These are phyloP conservation scores for Coprinellus micaceus DNA, from an alignment of 768 basidiomycete species.

Conservation along the genomic window DNA sequence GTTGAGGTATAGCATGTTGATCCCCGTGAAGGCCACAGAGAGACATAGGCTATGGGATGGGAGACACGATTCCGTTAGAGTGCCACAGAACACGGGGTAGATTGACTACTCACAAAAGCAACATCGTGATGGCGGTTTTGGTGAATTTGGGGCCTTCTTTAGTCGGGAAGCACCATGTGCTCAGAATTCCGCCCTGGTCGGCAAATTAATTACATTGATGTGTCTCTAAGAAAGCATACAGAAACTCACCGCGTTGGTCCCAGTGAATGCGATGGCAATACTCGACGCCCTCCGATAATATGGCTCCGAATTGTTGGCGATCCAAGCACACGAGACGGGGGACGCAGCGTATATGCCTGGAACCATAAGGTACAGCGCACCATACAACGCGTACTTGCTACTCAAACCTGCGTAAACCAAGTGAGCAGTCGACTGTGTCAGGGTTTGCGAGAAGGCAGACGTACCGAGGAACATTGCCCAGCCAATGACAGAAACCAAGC, in stretches of 20 bases:
- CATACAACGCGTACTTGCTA: slow-evolving; percentile 18
- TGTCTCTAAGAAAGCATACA: background rate
- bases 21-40: slow-evolving; percentile 18
- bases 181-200: slow-evolving; percentile 34
- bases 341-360: slow-evolving; percentile 30
- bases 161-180: slow-evolving; percentile 38
- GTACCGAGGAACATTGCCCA: slow-evolving; percentile 29
- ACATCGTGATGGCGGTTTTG: slow-evolving; percentile 34
- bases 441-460: slow-evolving; percentile 2
- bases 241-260: slow-evolving; percentile 29
- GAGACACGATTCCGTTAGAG: no score
- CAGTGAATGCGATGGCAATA: slow-evolving; percentile 32
- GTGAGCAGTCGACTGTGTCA: background rate
- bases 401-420: background rate
- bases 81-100: no score
- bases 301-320: slow-evolving; percentile 37
- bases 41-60: slow-evolving; percentile 14
- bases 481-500: slow-evolving; percentile 25
- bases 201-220: no score
- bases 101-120: slow-evolving; percentile 28
- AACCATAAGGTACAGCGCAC: slow-evolving; percentile 32
- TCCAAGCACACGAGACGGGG: slow-evolving; percentile 31
- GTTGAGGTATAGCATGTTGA: slow-evolving; percentile 27
- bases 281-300: slow-evolving; percentile 34
- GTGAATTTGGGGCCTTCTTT: slow-evolving; percentile 34